Base-by-base conservation (phyloP, 495 filamentous ascomycete genomes). In the Aspergillus sparsus region DNA sequence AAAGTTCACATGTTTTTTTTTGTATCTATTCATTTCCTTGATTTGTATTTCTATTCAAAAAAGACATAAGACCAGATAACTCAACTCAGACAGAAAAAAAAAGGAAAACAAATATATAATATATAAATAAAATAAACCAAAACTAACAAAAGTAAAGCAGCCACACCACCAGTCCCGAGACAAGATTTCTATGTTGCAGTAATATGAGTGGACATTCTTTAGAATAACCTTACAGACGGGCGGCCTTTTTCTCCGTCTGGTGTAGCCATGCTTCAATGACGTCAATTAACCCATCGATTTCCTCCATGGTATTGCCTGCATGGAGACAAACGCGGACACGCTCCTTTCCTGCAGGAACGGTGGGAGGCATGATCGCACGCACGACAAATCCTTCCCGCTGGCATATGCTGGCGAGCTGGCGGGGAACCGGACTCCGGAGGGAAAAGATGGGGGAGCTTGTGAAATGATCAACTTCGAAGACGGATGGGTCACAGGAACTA, bases 241-340 rank as follows among this genome's bases (percentile, higher is more conserved):
- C 57, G 7, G 36, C 33, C 16, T 63, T 60, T 21, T 54, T 58
- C 42, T 53, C 58, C 9, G 53, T 62, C 33, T 65, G 60, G 15
- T 76, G 67, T 36, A 78, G 54, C 80, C 80, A 82, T 7, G 49
- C 58, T 52, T 71, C 68, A 44, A 83, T 77, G 0, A 64, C 66
- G n/a, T 52, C 64, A 1, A 75, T 71, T 16, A 82, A 60, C 2
- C 62, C 65, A 39, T 83, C 77, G n/a, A 82, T 71, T 47, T 83
- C 71, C 21, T 69, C 67, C 35, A 75, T 65, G 7, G 80, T 79
- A 61, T 83, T 82, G 1, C 68, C 73, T 0, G 79, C 73, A 67
- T 83, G 81, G 57, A 82, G 63, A 58, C 79, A 79, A 2, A 83
- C 71, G 6, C 81, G 66, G n/a, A 83, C 75, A 1, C 81, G 73